Percentiles rank a stretch among this genome's conserved stretches.
Evolutionary conservation across 805 yeast species (phyloP).

Genomic region (Candida sanyiensis): DNA sequence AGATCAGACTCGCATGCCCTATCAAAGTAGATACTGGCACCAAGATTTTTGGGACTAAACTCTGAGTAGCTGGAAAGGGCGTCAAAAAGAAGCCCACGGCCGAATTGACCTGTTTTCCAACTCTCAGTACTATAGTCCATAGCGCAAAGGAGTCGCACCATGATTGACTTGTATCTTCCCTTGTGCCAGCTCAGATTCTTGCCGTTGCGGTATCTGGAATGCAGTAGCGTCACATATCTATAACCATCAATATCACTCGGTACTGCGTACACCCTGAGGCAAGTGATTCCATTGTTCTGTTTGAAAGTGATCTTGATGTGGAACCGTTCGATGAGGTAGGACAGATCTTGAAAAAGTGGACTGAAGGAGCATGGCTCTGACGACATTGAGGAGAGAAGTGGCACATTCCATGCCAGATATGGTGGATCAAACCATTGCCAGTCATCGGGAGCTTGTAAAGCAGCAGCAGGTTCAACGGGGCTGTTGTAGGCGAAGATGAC

Average conservation of each 20-base stretch:
- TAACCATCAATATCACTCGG: slow-evolving; percentile 39
- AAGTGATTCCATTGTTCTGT: slow-evolving; percentile 20
- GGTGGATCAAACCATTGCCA: slow-evolving; percentile 58
- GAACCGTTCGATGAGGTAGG: slow-evolving; percentile 36
- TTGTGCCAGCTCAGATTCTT: slow-evolving; percentile 31
- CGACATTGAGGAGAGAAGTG: slow-evolving; percentile 8
- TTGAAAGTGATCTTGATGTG: slow-evolving; percentile 40
- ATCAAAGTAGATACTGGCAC: slow-evolving; percentile 10
- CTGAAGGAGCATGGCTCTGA: slow-evolving; percentile 17
- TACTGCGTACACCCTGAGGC: slow-evolving; percentile 42
- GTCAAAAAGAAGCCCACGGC: slow-evolving; percentile 16
- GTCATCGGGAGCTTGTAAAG: slow-evolving; percentile 34
- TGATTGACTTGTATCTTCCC: slow-evolving; percentile 26
- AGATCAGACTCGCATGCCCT: slow-evolving; percentile 13
- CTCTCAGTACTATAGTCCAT: slow-evolving; percentile 37
- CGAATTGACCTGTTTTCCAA: slow-evolving; percentile 27
- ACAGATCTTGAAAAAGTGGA: slow-evolving; percentile 32
- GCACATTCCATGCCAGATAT: slow-evolving; percentile 18
- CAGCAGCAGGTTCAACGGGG: slow-evolving; percentile 37
- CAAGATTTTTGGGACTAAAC: slow-evolving; percentile 17
- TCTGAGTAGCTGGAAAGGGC: slow-evolving; percentile 12
- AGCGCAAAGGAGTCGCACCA: slow-evolving; percentile 34
- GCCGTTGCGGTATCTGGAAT: slow-evolving; percentile 31
- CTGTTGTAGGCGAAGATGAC: slow-evolving; percentile 37
- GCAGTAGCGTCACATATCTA: slow-evolving; percentile 30